These are phyloP conservation scores for Paradendryphiella salina DNA, from an alignment of 2,329 filamentous ascomycete genomes.

Conservation along the genomic window DNA sequence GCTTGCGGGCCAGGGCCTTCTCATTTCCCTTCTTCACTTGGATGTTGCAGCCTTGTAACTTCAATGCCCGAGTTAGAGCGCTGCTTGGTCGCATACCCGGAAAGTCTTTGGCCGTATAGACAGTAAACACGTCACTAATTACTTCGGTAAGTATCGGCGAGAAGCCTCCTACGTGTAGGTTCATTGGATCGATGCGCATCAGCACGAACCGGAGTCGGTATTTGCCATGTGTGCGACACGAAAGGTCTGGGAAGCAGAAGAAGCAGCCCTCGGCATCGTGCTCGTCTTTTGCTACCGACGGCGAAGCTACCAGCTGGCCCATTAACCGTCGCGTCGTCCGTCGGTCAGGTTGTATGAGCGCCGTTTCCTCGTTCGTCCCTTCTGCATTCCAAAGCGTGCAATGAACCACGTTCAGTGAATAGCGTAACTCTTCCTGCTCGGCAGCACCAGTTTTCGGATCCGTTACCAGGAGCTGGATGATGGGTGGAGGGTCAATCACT, in stretches of 20 bases:
- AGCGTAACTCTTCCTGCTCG: constrained; percentile 63
- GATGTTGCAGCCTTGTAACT: constrained; percentile 79
- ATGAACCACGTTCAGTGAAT: constrained; percentile 71
- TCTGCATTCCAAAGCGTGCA: constrained; percentile 75
- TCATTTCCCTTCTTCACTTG: constrained; percentile 86
- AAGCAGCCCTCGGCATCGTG: constrained; percentile 74
- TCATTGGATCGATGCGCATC: constrained; percentile 68
- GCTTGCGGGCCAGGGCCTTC: constrained; percentile 54
- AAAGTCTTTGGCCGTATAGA: constrained; percentile 84
- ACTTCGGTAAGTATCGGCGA: constrained; percentile 56
- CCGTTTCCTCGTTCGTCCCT: constrained; percentile 68
- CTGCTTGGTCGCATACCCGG: constrained; percentile 82
- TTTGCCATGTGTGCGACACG: constrained; percentile 74
- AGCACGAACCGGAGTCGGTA: constrained; percentile 76
- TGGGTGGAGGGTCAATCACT: constrained; percentile 82
- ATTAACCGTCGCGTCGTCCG: constrained; percentile 75
- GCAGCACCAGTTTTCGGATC: constrained; percentile 56
- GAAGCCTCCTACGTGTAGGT: constrained; percentile 58
- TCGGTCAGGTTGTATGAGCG: constrained; percentile 69
- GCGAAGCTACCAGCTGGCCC: constrained; percentile 76
- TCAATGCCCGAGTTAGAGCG: constrained; percentile 70
- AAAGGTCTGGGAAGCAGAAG: constrained; percentile 83
- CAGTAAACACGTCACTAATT: constrained; percentile 73
- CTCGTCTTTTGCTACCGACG: constrained; percentile 76
- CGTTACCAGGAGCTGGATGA: constrained; percentile 71